Conservation (phyloP, 225 moss, liverwort and hornwort genomes). For the Rhytidiadelphus loreus region DNA sequence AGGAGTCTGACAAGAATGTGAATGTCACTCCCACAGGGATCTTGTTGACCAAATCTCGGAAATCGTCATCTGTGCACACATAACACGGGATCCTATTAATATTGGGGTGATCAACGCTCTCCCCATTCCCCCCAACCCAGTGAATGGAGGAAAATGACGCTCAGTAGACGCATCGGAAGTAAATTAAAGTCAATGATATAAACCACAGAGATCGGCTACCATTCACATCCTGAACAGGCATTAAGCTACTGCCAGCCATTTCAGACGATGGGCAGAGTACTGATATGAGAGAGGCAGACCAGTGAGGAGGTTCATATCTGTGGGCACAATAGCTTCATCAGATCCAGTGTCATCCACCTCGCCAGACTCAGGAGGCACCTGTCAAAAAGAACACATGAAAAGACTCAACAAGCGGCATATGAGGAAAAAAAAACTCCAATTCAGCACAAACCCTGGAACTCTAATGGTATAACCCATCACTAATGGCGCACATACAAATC, state of each 20-base stretch:
- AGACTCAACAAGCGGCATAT: background rate
- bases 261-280: background rate
- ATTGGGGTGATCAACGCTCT: background rate
- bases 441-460: background rate
- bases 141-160: background rate
- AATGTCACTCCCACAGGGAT: slow-evolving; percentile 64
- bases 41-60: slow-evolving; percentile 56
- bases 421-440: background rate
- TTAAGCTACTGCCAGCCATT: background rate
- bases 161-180: background rate
- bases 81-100: background rate
- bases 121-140: background rate
- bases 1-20: slow-evolving; percentile 90
- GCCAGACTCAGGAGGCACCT: slow-evolving; percentile 76
- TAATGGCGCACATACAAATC: background rate
- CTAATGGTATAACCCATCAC: background rate
- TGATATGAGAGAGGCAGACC: slow-evolving; percentile 19
- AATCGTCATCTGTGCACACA: slow-evolving; percentile 67
- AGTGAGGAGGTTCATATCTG: slow-evolving; percentile 80
- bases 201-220: background rate
- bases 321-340: slow-evolving; percentile 89
- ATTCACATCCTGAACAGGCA: background rate
- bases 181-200: background rate
- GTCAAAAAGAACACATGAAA: background rate
- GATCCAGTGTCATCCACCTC: slow-evolving; percentile 68